A percentile compares a stretch with the other conserved stretches of the same genome.
Conservation (phyloP, 2,329 filamentous ascomycete species). For the Pseudocercospora vitis region DNA sequence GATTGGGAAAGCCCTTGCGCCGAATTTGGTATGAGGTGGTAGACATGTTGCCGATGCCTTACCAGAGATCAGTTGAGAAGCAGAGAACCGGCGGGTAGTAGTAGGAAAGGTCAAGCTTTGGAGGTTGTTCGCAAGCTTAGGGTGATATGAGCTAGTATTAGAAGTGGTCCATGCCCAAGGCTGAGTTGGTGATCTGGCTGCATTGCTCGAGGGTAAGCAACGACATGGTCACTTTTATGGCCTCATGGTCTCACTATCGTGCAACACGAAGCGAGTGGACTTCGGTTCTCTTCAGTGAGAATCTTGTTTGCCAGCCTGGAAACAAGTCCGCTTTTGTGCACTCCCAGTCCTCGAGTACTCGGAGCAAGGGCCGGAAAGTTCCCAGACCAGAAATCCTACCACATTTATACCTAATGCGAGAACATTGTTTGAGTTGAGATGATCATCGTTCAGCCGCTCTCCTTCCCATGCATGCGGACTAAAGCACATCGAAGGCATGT, state of each 20-base stretch:
- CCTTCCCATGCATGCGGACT: no score
- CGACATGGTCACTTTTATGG: background rate
- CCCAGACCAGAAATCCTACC: slow-evolving; percentile 24
- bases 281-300: slow-evolving; percentile 9
- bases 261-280: slow-evolving; percentile 9
- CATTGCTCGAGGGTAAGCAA: background rate
- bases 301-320: slow-evolving; percentile 16
- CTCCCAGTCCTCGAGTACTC: slow-evolving; percentile 24
- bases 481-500: slow-evolving; percentile 12
- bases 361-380: slow-evolving; percentile 20
- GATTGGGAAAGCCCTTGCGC: no score
- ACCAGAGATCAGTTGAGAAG: no score
- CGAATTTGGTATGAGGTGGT: background rate
- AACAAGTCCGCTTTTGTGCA: slow-evolving; percentile 15
- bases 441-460: slow-evolving; percentile 25
- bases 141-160: no score
- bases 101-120: background rate
- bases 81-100: no score
- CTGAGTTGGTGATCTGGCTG: background rate
- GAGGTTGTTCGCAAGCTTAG: no score
- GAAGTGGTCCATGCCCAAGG: no score
- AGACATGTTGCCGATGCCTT: background rate
- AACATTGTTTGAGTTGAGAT: slow-evolving; percentile 25
- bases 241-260: slow-evolving; percentile 11
- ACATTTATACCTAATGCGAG: slow-evolving; percentile 20